Base-by-base conservation (phyloP, 139 green algal genomes). In the Volvox africanus region DNA sequence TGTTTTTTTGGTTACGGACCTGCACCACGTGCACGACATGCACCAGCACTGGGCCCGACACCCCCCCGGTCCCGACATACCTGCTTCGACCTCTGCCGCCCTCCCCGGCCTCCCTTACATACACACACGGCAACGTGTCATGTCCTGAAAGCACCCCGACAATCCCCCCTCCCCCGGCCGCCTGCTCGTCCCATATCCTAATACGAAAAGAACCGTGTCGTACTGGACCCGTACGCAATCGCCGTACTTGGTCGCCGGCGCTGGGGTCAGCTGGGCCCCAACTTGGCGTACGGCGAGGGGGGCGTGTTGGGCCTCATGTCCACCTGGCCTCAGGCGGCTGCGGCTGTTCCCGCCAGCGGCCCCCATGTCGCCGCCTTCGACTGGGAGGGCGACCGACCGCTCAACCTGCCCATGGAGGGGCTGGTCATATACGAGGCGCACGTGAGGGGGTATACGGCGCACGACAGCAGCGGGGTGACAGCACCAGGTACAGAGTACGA, bases 361-460 rank as follows among this genome's bases (percentile, higher is more conserved):
- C 36, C 17, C 19, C 28, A 14, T 44, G 28, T 83, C 62, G 91
- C 95, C 33, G 71, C 91, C 13, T 99, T 98, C 93, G 96, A 99
- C 93, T 99, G 97, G 97, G 84, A 98, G 93, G 97, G 97, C 0
- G 98, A 98, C 91, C 85, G 67, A 17, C 96, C 96, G 28, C 94
- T 99, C 80, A 93, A 94, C 80, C 90, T 95, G 61, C 95, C 97
- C 9, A 96, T 98, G 92, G 95, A 99, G 90, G 94, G 99, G 55
- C 91, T 99, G 22, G 93, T 99, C 28, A 97, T 99, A 32, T 99
- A 99, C 92, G 98, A 99, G 95, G 97, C 98, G 94, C 97, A 99
- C 91, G 98, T 99, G 68, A 89, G 98, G 30, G 97, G 96, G n/a
- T 99, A 99, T 94, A 99, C 98, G 0, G 82, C 89, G 71, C 91